Evolutionary conservation across 306 rosid genomes (phyloP).

Genomic region (Quercus aquifolioides): DNA sequence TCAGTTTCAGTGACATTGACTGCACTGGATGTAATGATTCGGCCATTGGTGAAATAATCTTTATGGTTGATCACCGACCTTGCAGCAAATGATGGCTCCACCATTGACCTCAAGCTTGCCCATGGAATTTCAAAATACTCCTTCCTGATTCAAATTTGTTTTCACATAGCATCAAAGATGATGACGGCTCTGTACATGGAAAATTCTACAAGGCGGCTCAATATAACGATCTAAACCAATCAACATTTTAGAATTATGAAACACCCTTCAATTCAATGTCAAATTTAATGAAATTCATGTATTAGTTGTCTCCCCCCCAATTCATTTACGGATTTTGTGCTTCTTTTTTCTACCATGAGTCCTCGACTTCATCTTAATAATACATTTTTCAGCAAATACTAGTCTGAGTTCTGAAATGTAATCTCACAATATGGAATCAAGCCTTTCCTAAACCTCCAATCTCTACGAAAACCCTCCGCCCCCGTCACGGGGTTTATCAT

Average conservation of each 20-base stretch:
- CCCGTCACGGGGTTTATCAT: no score
- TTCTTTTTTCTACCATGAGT: no score
- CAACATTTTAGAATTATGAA: slow-evolving; percentile 4
- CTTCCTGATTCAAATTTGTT: slow-evolving; percentile 49
- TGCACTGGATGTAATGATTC: slow-evolving; percentile 45
- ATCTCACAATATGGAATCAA: no score
- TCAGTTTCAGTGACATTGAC: slow-evolving; percentile 43
- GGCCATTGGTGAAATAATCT: slow-evolving; percentile 54
- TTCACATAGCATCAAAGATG: slow-evolving; percentile 12
- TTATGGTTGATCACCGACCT: slow-evolving; percentile 58
- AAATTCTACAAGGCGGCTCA: slow-evolving; percentile 6
- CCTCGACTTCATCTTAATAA: no score
- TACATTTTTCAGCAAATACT: no score
- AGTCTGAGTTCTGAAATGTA: no score
- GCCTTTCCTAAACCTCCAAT: no score
- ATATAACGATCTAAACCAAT: slow-evolving; percentile 4
- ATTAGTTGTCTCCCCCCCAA: background rate
- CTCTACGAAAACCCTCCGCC: no score
- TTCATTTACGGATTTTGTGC: no score
- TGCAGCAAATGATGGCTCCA: slow-evolving; percentile 70
- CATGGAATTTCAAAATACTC: slow-evolving; percentile 87
- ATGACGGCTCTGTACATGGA: background rate
- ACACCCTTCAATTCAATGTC: background rate
- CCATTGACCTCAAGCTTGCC: slow-evolving; percentile 77
- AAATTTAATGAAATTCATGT: slow-evolving; percentile 7